A percentile compares a stretch with the other conserved stretches of the same genome.
Conservation (phyloP, 225 moss, liverwort and hornwort species). For the Bryum argenteum region DNA sequence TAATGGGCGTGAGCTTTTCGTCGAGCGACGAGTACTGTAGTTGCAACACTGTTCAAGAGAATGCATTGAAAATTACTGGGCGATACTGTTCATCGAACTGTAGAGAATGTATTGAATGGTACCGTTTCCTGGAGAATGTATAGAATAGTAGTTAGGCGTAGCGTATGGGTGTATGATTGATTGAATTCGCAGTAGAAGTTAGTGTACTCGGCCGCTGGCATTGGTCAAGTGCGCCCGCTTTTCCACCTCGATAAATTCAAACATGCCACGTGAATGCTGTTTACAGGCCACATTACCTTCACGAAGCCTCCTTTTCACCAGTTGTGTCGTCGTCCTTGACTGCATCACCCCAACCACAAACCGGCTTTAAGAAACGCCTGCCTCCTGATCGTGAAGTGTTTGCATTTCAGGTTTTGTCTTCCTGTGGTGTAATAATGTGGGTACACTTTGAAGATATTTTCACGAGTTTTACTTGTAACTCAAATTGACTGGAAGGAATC, state of each 20-base stretch:
- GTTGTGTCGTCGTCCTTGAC: constrained; percentile 22
- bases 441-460: no score
- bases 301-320: constrained; percentile 34
- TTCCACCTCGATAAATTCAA: constrained; percentile 9
- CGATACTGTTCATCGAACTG: no score
- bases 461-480: no score
- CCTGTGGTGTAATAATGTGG: no score
- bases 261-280: constrained; percentile 26
- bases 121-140: no score
- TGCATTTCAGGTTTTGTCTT: no score
- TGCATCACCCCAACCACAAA: constrained; percentile 28
- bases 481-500: no score
- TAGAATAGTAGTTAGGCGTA: no score
- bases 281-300: constrained; percentile 37
- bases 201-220: constrained; percentile 4
- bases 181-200: no score
- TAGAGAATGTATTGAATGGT: no score
- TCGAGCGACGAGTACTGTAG: not conserved
- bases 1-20: constrained; percentile 17
- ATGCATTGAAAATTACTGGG: no score
- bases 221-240: constrained; percentile 10
- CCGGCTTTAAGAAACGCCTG: constrained; percentile 25
- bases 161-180: no score
- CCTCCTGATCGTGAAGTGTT: not conserved
- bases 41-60: not conserved